A percentile compares a stretch with the other conserved stretches of the same genome.
Conservation (phyloP, 306 rosid species). For the Bauhinia variegata region DNA sequence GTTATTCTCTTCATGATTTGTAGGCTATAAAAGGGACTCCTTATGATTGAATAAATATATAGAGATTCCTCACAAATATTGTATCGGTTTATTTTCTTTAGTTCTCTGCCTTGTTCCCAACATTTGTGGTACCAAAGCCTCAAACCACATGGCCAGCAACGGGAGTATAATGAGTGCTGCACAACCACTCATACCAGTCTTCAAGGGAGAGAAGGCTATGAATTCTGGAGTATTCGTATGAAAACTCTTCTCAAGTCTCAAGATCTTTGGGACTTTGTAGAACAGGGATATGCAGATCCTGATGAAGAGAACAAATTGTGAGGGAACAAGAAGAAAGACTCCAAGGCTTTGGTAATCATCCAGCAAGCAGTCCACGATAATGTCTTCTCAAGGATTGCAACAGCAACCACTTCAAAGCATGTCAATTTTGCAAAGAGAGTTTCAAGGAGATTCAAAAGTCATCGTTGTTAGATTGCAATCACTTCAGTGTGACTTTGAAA, state of each 20-base stretch:
- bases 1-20: no score
- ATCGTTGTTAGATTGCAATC: neutral
- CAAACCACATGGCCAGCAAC: no score
- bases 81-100: no score
- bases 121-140: no score
- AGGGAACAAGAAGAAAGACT: conserved; percentile 1
- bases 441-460: neutral
- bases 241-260: conserved; percentile 8
- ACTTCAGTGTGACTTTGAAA: neutral
- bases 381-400: neutral
- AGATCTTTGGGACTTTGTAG: conserved; percentile 11
- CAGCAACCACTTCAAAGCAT: neutral
- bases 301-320: neutral
- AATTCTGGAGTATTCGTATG: conserved; percentile 15
- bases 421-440: neutral
- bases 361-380: no score
- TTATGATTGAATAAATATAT: no score
- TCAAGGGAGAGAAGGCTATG: no score
- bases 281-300: neutral
- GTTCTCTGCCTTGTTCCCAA: no score
- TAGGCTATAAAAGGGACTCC: no score
- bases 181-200: neutral
- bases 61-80: no score
- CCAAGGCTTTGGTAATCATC: no score
- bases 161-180: neutral